Percentiles rank a stretch among this genome's conserved stretches.
Evolutionary conservation across 495 filamentous ascomycete species (phyloP).

Genomic region (Glarea lozoyensis): DNA sequence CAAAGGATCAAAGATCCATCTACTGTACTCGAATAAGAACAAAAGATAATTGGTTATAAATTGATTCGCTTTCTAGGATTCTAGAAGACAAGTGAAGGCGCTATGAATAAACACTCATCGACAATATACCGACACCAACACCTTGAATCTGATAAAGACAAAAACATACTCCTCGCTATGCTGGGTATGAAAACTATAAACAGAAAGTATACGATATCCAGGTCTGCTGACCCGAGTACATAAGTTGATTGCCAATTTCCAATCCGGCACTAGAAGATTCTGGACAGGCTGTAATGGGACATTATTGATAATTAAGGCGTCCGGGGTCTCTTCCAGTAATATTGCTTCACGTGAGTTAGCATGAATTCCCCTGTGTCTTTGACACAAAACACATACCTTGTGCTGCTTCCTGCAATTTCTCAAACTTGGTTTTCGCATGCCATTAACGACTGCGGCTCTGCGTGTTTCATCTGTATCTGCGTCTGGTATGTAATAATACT

Average conservation of each 20-base stretch:
- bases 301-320: slow-evolving; percentile 32
- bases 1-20: background rate
- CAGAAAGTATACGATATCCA: background rate
- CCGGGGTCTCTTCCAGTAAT: slow-evolving; percentile 78
- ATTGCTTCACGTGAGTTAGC: slow-evolving; percentile 54
- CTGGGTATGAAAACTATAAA: slow-evolving; percentile 12
- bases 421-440: slow-evolving; percentile 78
- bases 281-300: background rate
- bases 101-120: too few relatives aligned
- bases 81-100: too few relatives aligned
- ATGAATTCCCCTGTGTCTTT: background rate
- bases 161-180: slow-evolving; percentile 21
- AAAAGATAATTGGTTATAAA: background rate
- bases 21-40: background rate
- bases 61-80: too few relatives aligned
- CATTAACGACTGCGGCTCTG: slow-evolving; percentile 73
- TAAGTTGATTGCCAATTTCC: background rate
- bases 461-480: slow-evolving; percentile 72
- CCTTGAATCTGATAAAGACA: background rate
- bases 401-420: slow-evolving; percentile 87
- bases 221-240: slow-evolving; percentile 2
- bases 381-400: slow-evolving; percentile 59
- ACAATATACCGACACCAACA: background rate
- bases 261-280: background rate
- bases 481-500: slow-evolving; percentile 97